Evolutionary conservation across 2,329 filamentous ascomycete genomes (phyloP), one percentile per base, ranked within the genome.

Genomic region (Penicillium psychrosexuale): DNA sequence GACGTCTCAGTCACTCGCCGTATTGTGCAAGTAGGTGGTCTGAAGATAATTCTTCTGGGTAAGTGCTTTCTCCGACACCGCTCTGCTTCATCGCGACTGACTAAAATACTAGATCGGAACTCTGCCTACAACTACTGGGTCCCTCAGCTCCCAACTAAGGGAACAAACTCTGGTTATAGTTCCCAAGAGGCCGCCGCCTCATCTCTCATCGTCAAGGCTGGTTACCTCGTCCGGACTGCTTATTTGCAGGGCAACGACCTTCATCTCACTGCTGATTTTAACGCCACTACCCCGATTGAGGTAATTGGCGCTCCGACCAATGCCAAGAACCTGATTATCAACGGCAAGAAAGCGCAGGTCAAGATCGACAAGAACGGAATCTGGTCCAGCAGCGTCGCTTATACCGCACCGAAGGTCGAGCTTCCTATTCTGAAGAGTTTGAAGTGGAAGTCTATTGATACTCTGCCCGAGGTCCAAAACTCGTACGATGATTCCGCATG

Each of bases 401-500:
- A 82, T 61, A 66, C 69, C 0, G 70, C 75, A 8, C 84, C 84
- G 0, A 68, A 73, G 0, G 58, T 89, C 37, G 64, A 67, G 0
- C 61, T 90, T 1, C 87, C 88, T 0, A 73, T 81, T 8, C 76
- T 92, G 2, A 75, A 77, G 13, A 68, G 75, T 0, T 70, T 89
- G 9, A 71, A 80, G 1, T 94, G 90, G 90, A 85, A 85, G 66
- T 84, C 83, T 54, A 65, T 89, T 22, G 84, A 93, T 69, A 83
- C 82, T 0, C 81, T 94, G 0, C 90, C 89, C 0, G 90, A 93
- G 67, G 76, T 90, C 7, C 69, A 80, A 46, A 59, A 77, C 0
- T 71, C 69, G 1, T 93, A 91, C 62, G 84, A 90, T 49, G 90
- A 94, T 69, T 81, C 81, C 3, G 70, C 72, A 6, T 94, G 90